phyloP scores from a whole-genome alignment of 495 filamentous ascomycete genomes.

The Hypoxylon fragiforme region DNA sequence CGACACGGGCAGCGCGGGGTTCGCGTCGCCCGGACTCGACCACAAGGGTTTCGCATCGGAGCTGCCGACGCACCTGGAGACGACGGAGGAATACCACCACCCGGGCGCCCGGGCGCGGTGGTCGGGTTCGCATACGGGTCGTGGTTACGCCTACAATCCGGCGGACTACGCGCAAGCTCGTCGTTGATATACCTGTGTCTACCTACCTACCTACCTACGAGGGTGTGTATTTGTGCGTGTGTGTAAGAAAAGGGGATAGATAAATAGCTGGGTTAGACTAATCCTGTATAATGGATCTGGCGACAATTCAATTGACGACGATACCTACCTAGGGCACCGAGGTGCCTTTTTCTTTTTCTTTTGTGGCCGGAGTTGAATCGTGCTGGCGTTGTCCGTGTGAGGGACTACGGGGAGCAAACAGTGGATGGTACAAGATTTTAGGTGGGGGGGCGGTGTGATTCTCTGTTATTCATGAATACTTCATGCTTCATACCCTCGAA shows the following conservation, averaged over 20 bases:
- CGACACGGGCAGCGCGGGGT: conserved; percentile 28
- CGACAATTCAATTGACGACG: too few relatives aligned
- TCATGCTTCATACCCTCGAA: too few relatives aligned
- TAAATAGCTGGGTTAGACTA: background rate
- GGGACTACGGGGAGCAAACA: background rate
- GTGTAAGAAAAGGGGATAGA: too few relatives aligned
- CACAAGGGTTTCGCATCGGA: conserved; percentile 41
- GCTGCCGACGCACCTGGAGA: conserved; percentile 45
- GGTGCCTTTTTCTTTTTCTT: too few relatives aligned
- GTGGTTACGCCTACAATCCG: conserved; percentile 46
- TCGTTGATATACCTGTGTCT: too few relatives aligned
- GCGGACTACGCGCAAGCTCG: conserved; percentile 45
- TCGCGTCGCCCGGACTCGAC: conserved; percentile 41
- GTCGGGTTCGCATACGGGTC: conserved; percentile 29
- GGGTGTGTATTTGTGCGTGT: too few relatives aligned
- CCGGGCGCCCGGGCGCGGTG: conserved; percentile 14
- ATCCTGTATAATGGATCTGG: too few relatives aligned
- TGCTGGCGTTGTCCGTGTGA: background rate
- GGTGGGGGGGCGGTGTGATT: too few relatives aligned
- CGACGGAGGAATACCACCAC: conserved; percentile 44
- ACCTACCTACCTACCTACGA: too few relatives aligned
- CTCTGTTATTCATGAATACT: too few relatives aligned
- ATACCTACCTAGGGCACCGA: too few relatives aligned
- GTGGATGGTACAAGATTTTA: background rate
- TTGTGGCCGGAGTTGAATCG: background rate